phyloP scores from a whole-genome alignment of 352 stramenopile genomes.

The Globisporangium uncinulatum region DNA sequence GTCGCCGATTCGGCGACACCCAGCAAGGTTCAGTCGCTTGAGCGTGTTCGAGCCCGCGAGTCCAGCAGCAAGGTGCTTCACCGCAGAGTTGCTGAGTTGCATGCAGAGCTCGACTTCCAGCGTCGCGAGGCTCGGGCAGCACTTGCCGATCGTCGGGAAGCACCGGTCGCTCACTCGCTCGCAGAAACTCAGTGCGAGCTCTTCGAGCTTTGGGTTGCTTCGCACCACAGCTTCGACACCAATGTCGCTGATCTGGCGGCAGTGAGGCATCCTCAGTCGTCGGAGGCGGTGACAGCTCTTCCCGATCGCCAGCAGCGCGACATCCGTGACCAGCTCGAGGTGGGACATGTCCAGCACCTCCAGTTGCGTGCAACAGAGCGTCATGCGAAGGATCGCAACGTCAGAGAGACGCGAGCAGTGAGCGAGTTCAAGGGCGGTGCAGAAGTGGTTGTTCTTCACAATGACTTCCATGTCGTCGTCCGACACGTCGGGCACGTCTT shows the following conservation, averaged over 20 bases:
- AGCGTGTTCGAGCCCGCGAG: constrained; percentile 45
- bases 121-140: constrained; percentile 28
- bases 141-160: constrained; percentile 45
- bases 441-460: constrained; percentile 47
- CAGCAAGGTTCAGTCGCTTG: constrained; percentile 61
- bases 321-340: constrained; percentile 60
- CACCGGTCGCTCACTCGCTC: constrained; percentile 61
- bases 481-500: constrained; percentile 37
- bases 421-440: constrained; percentile 30
- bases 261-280: constrained; percentile 43
- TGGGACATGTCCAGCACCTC: constrained; percentile 76
- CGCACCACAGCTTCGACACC: constrained; percentile 64
- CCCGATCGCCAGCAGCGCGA: constrained; percentile 31
- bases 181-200: constrained; percentile 60
- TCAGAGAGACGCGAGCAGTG: constrained; percentile 38
- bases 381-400: constrained; percentile 30
- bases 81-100: constrained; percentile 40
- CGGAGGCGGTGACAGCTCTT: constrained; percentile 53
- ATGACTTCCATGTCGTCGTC: constrained; percentile 61
- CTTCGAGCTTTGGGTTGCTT: constrained; percentile 39
- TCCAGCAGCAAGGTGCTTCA: constrained; percentile 52
- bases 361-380: constrained; percentile 49
- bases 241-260: constrained; percentile 69
- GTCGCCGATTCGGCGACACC: constrained; percentile 74
- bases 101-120: constrained; percentile 64